Evolutionary conservation across 2,329 filamentous ascomycete genomes (phyloP).

Genomic region (Diaporthe citriasiana): DNA sequence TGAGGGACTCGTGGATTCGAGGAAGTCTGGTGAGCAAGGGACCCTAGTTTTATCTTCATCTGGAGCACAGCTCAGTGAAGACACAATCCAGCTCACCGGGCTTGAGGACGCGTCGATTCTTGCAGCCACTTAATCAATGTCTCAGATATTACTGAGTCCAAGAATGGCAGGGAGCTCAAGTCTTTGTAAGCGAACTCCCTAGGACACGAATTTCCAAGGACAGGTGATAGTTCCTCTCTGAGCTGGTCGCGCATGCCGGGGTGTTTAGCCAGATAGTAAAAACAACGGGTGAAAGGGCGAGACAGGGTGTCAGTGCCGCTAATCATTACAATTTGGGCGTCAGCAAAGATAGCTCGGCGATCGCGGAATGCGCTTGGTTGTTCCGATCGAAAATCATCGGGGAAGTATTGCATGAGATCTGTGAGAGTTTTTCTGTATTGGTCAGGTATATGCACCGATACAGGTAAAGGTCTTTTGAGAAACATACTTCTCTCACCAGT

Average conservation of each 20-base stretch:
- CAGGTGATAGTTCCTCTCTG: background rate
- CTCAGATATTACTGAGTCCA: background rate
- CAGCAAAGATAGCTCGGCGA: background rate
- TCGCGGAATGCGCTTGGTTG: background rate
- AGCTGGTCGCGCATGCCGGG: background rate
- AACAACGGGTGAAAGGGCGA: background rate
- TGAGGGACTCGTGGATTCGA: background rate
- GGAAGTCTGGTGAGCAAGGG: no score
- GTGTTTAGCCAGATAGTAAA: background rate
- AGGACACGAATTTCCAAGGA: background rate
- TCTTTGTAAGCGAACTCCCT: constrained; percentile 7
- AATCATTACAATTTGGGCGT: background rate
- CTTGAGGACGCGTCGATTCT: constrained; percentile 3
- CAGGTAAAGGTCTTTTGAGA: background rate
- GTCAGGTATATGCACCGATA: background rate
- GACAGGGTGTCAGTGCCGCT: constrained; percentile 4
- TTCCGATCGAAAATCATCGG: background rate
- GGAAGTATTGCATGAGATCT: constrained; percentile 1
- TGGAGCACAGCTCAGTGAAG: background rate
- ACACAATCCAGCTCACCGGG: background rate
- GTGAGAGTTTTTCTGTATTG: background rate
- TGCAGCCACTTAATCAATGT: background rate
- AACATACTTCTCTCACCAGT: background rate
- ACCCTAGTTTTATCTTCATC: background rate
- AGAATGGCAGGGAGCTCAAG: background rate